These are phyloP conservation scores for Beta corolliflora DNA, from an alignment of 179 eudicot genomes.

Conservation along the genomic window DNA sequence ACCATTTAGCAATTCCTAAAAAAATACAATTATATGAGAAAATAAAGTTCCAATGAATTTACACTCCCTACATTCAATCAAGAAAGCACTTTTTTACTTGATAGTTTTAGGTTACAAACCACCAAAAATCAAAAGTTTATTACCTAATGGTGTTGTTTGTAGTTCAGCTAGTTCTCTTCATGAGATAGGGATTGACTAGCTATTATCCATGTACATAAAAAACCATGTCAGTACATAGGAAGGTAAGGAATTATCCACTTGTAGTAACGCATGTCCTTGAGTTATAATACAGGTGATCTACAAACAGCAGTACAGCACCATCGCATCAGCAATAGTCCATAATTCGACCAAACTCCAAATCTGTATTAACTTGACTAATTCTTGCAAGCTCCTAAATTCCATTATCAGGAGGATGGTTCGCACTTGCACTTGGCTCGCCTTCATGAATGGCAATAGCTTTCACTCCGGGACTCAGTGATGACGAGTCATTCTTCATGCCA, in stretches of 20 bases:
- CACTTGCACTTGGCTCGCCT: conserved; percentile 12
- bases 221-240: neutral
- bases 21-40: too few relatives aligned
- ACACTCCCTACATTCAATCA: too few relatives aligned
- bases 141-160: too few relatives aligned
- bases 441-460: conserved; percentile 25
- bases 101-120: too few relatives aligned
- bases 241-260: neutral
- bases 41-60: too few relatives aligned
- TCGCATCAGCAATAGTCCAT: neutral
- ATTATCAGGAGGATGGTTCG: conserved; percentile 25
- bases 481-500: conserved; percentile 24
- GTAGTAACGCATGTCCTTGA: neutral
- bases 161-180: too few relatives aligned
- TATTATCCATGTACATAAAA: too few relatives aligned
- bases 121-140: too few relatives aligned
- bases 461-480: conserved; percentile 31
- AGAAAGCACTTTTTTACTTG: too few relatives aligned
- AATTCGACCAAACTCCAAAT: neutral
- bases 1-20: too few relatives aligned
- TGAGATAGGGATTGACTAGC: too few relatives aligned
- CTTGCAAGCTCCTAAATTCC: conserved; percentile 13
- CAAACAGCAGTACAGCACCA: neutral
- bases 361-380: neutral
- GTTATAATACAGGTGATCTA: neutral